A percentile compares a stretch with the other conserved stretches of the same genome.
Conservation (phyloP, 176 grass and related monocot species). For the Oryza meyeriana region DNA sequence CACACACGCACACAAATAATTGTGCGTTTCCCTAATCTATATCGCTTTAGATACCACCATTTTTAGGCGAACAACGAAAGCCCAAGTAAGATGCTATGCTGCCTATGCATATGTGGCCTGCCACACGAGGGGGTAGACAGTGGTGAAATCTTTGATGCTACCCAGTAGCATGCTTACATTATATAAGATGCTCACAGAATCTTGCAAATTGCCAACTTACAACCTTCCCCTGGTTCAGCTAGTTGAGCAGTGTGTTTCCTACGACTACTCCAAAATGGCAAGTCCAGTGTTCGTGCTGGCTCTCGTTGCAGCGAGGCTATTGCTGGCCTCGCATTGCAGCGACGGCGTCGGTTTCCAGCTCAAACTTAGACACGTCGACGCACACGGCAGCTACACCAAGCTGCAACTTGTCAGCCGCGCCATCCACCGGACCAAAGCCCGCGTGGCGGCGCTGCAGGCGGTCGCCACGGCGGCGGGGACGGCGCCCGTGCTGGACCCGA, state of each 20-base stretch:
- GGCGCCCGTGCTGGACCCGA: neutral
- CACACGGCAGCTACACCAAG: neutral
- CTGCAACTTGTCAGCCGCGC: slow-evolving; percentile 1
- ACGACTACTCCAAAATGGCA: slow-evolving; percentile 13
- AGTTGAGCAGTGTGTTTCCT: neutral
- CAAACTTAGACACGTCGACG: neutral
- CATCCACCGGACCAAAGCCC: slow-evolving; percentile 6
- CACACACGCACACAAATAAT: no score
- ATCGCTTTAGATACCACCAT: no score
- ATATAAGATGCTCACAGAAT: neutral
- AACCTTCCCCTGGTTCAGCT: neutral
- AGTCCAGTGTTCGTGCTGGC: neutral
- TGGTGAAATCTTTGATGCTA: no score
- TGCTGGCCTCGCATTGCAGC: neutral
- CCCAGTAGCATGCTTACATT: no score
- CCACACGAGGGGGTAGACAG: no score
- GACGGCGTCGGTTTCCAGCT: neutral
- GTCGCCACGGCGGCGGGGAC: neutral
- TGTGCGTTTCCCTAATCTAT: no score
- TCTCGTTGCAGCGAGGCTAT: neutral
- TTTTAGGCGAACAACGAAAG: no score
- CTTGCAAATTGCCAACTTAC: neutral
- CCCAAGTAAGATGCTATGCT: no score
- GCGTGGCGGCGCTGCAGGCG: neutral
- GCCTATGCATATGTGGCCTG: no score